Evolutionary conservation across 306 rosid species (phyloP), one percentile per base, ranked within the genome.

Genomic region (Quillaja saponaria): DNA sequence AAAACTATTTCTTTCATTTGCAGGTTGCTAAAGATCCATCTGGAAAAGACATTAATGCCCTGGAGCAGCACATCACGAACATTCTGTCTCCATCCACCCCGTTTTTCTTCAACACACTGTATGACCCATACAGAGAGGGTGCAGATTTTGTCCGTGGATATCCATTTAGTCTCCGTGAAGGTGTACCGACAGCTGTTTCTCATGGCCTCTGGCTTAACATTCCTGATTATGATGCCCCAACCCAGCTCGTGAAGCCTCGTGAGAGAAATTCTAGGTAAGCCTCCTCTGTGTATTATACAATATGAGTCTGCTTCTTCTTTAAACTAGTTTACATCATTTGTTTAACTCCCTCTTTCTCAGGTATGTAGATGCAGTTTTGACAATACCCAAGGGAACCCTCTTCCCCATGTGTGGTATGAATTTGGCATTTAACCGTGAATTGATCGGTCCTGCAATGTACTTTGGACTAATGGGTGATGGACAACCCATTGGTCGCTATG

Each of bases 351-450:
- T 48, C 39, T 71, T 71, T 28, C 16, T 42, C 55, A 89, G 96
- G 82, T 89, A 68, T 60, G 95, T 89, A 13, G 89, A 89, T 84
- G 95, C 95, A 7, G 89, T 89, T 11, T 0, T 89, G 84, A 89
- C 91, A 1, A 73, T 86, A 9, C 96, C 95, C 15, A 89, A 84
- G 78, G 87, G 91, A 42, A 81, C 95, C 25, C 82, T 89, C 31
- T 86, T 85, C 28, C 96, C 96, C 62, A 89, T 89, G 95, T 82
- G 95, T 38, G 96, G 87, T 34, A 89, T 89, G 96, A 89, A 89
- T 55, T 75, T 90, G 78, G 90, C 89, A 15, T 90, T 90, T 73
- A 50, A 90, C 84, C 95, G 96, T 14, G 89, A 84, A 12, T 60
- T 90, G 55, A 82, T 90, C 13, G 96, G 96, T 38, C 89, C 96